Conservation (phyloP, 768 basidiomycete genomes). For the Termitomyces sp. region DNA sequence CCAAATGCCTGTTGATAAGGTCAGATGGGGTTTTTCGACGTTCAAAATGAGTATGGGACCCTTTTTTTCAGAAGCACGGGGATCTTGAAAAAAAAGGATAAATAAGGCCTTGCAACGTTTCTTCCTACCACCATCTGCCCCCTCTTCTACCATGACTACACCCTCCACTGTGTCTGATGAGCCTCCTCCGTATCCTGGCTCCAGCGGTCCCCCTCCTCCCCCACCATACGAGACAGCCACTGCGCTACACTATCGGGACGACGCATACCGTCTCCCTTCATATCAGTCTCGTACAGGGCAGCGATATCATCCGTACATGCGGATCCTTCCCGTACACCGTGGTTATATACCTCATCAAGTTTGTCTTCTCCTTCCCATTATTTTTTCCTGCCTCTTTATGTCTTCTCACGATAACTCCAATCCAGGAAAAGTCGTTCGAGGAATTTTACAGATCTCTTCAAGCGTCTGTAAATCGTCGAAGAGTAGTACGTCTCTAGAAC, state of each 20-base stretch:
- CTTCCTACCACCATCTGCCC: background rate
- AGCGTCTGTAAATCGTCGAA: background rate
- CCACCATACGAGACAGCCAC: conserved; percentile 8
- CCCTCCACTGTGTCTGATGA: background rate
- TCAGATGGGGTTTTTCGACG: background rate
- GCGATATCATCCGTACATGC: conserved; percentile 12
- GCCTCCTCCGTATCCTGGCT: conserved; percentile 1
- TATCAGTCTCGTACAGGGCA: conserved; percentile 9
- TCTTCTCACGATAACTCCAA: background rate
- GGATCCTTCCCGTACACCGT: background rate
- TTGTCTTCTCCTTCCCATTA: background rate
- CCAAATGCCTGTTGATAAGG: background rate
- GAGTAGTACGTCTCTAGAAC: background rate
- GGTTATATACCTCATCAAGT: conserved; percentile 1
- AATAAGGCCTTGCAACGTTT: background rate
- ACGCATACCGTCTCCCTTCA: conserved; percentile 11
- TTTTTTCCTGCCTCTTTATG: background rate
- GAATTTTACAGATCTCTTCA: conserved; percentile 1
- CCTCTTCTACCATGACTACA: background rate
- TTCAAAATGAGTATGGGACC: background rate
- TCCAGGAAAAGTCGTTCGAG: background rate
- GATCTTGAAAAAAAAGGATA: background rate
- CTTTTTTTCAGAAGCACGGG: conserved; percentile 5
- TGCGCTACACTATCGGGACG: conserved; percentile 1
- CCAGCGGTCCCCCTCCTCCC: background rate